Evolutionary conservation across 345 rosid genomes (phyloP), one percentile per base, ranked within the genome.

Genomic region (Stellera chamaejasme): DNA sequence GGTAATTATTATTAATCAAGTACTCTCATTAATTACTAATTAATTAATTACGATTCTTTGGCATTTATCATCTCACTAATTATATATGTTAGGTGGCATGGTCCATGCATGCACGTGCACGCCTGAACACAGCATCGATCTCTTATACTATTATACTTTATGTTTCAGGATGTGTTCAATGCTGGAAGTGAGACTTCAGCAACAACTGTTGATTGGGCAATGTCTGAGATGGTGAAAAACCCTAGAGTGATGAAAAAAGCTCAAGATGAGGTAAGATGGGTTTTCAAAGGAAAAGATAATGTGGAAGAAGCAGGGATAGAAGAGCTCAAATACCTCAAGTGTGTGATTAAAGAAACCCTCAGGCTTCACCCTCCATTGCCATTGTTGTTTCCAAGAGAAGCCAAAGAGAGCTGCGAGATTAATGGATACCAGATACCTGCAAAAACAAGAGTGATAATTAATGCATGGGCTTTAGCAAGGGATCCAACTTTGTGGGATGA

Each of bases 121-220:
- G n/a, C n/a, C n/a, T n/a, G n/a, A n/a, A n/a, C 15, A 0, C 44
- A 28, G 45, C 11, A 58, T 27, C 23, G 32, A n/a, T 10, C 13
- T 10, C 9, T n/a, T 4, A 19, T 7, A 6, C 7, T 5, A 13
- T 12, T 48, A 4, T 48, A 48, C 2, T 19, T 59, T 19, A 19
- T n/a, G n/a, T n/a, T n/a, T 41, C 50, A 61, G 50, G 65, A 61
- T 49, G 43, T 51, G 14, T 61, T 61, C 28, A 51, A 14, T 51
- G 56, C 49, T 11, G 57, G 64, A 8, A 51, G 41, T 14, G 64
- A 50, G 44, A 61, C 57, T n/a, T 61, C 56, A 11, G 28, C 64
- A 2, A 26, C 46, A 61, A 43, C 57, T 1, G 42, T 61, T 2
- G 56, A 61, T 15, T 61, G 64, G 64, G 44, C 57, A 10, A 27